Evolutionary conservation across 2,329 filamentous ascomycete genomes (phyloP).

Genomic region (Aspergillus sojae): DNA sequence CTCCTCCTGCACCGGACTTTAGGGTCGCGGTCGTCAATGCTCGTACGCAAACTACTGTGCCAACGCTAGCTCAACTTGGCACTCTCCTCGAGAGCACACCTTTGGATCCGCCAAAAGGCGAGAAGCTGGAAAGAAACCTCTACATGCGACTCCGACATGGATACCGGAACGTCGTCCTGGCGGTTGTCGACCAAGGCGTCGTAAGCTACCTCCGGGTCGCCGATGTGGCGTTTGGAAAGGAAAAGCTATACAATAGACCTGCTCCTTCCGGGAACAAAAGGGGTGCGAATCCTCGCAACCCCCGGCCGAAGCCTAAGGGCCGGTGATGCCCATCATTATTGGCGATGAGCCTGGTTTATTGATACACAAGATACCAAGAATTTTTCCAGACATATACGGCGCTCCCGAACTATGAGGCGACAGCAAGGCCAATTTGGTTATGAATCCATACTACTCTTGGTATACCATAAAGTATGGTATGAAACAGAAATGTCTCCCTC

Average conservation of each 20-base stretch:
- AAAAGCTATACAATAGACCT: slow-evolving; percentile 65
- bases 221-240: slow-evolving; percentile 77
- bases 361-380: background rate
- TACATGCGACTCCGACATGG: slow-evolving; percentile 84
- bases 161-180: slow-evolving; percentile 79
- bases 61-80: slow-evolving; percentile 71
- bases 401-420: background rate
- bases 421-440: background rate
- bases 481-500: slow-evolving; percentile 28
- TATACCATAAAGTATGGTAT: background rate
- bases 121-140: slow-evolving; percentile 56
- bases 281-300: slow-evolving; percentile 29
- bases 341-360: background rate
- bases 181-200: slow-evolving; percentile 85
- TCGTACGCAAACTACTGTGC: slow-evolving; percentile 66
- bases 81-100: slow-evolving; percentile 74
- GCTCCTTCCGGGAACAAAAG: slow-evolving; percentile 33
- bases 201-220: slow-evolving; percentile 83
- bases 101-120: slow-evolving; percentile 60
- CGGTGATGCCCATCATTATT: slow-evolving; percentile 20
- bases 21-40: slow-evolving; percentile 81
- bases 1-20: slow-evolving; percentile 78
- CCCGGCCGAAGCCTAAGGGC: slow-evolving; percentile 33
- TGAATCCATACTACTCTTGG: background rate
- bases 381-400: background rate